Percentiles rank a stretch among this genome's conserved stretches.
Evolutionary conservation across 1,284 basidiomycete genomes (phyloP).

Genomic region (Termitomyces sp.): DNA sequence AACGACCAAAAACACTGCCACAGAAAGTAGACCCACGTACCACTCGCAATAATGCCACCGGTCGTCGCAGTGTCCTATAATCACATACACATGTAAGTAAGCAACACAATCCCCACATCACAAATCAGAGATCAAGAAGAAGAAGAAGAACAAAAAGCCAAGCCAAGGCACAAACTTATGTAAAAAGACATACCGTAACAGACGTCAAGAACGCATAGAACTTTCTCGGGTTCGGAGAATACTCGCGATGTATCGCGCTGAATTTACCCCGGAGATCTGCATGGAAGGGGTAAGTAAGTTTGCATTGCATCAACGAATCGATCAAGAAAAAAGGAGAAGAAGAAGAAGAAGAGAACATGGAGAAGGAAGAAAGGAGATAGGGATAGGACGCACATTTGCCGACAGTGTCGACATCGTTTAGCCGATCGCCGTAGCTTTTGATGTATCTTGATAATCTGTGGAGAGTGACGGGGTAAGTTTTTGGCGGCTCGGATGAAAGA

Average conservation of each 20-base stretch:
- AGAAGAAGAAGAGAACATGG: neutral
- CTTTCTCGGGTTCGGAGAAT: constrained; percentile 68
- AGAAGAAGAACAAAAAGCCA: neutral
- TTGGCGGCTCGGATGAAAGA: neutral
- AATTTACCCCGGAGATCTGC: constrained; percentile 73
- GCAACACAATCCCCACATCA: too few species aligned
- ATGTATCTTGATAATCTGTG: constrained; percentile 59
- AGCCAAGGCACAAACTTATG: neutral
- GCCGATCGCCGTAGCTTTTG: constrained; percentile 66
- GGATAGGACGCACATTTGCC: constrained; percentile 53
- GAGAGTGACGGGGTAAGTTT: constrained; percentile 1
- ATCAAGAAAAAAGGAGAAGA: too few species aligned
- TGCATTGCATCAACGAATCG: too few species aligned
- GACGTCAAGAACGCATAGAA: constrained; percentile 78
- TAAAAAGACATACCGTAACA: constrained; percentile 53
- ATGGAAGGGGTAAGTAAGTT: neutral
- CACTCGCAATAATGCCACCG: constrained; percentile 68
- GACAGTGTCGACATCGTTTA: constrained; percentile 66
- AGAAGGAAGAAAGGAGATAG: neutral
- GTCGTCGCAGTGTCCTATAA: constrained; percentile 66
- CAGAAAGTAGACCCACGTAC: neutral
- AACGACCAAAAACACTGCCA: neutral
- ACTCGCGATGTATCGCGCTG: constrained; percentile 70
- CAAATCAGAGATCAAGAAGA: neutral
- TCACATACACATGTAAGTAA: too few species aligned